phyloP scores from a whole-genome alignment of 2,329 filamentous ascomycete species.

The Pyrenophora seminiperda region DNA sequence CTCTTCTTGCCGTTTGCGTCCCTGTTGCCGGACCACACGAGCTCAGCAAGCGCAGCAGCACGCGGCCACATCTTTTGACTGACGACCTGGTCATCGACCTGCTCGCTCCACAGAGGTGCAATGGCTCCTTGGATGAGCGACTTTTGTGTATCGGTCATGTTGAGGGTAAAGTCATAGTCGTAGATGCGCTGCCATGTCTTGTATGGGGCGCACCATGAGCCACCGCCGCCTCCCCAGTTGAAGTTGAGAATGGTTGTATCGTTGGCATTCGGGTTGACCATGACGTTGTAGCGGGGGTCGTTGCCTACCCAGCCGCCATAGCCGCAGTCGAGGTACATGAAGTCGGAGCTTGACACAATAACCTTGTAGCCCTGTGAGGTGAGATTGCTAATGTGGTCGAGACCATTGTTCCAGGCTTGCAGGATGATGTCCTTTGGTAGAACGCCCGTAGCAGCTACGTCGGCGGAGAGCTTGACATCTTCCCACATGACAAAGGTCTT shows the following conservation, averaged over 20 bases:
- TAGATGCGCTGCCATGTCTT: slow-evolving; percentile 67
- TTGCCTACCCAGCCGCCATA: slow-evolving; percentile 61
- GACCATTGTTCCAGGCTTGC: slow-evolving; percentile 62
- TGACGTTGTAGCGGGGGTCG: slow-evolving; percentile 61
- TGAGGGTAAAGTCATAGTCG: slow-evolving; percentile 61
- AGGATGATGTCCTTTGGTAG: slow-evolving; percentile 60
- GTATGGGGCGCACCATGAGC: slow-evolving; percentile 64
- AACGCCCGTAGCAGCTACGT: slow-evolving; percentile 52
- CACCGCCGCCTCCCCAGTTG: slow-evolving; percentile 61
- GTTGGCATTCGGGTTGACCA: slow-evolving; percentile 55
- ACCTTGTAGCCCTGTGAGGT: slow-evolving; percentile 59
- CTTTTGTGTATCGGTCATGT: slow-evolving; percentile 55
- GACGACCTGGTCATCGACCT: slow-evolving; percentile 60
- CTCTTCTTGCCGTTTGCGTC: slow-evolving; percentile 57
- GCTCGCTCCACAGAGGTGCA: slow-evolving; percentile 60
- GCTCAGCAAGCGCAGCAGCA: slow-evolving; percentile 61
- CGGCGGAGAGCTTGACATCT: slow-evolving; percentile 54
- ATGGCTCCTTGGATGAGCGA: slow-evolving; percentile 59
- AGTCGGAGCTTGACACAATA: slow-evolving; percentile 62
- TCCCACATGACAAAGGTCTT: slow-evolving; percentile 65
- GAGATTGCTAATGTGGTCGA: slow-evolving; percentile 58
- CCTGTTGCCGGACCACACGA: slow-evolving; percentile 62
- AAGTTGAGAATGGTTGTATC: slow-evolving; percentile 52
- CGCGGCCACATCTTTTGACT: slow-evolving; percentile 61
- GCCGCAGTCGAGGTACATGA: slow-evolving; percentile 63